Evolutionary conservation across 208 protist genomes (phyloP).

Genomic region (Trypanosoma cruzi): DNA sequence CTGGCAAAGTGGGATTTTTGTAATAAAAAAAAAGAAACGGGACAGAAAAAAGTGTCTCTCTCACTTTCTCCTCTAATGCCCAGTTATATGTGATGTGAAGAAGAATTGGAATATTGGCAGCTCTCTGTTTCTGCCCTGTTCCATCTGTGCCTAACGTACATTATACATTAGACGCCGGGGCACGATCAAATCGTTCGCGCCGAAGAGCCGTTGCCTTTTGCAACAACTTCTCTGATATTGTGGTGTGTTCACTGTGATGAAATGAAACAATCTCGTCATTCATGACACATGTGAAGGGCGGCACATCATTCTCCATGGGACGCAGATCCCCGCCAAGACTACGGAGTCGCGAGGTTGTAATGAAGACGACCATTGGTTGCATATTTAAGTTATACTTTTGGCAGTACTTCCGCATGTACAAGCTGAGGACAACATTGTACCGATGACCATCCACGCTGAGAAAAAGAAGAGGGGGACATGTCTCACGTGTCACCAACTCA

Average conservation of each 20-base stretch:
- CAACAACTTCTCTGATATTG: constrained; percentile 37
- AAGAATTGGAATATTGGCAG: not conserved
- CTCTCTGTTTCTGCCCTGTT: constrained; percentile 3
- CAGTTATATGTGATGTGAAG: not conserved
- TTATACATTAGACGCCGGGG: not conserved
- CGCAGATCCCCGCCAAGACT: constrained; percentile 27
- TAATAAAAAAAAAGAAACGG: no score
- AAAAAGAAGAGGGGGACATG: constrained; percentile 26
- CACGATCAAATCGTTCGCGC: constrained; percentile 20
- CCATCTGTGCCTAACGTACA: not conserved
- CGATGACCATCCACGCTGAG: constrained; percentile 33
- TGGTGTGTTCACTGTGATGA: constrained; percentile 60
- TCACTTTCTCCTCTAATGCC: no score
- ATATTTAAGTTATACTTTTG: constrained; percentile 34
- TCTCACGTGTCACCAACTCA: constrained; percentile 24
- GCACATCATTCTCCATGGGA: constrained; percentile 11
- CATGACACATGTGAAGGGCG: constrained; percentile 47
- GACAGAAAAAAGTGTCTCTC: no score
- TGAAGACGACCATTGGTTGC: constrained; percentile 30
- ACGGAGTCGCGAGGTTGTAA: constrained; percentile 36
- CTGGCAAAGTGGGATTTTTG: no score
- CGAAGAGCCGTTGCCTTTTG: not conserved
- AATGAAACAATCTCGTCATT: constrained; percentile 52
- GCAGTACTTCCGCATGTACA: constrained; percentile 68
- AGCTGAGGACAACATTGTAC: constrained; percentile 39